phyloP scores from a whole-genome alignment of 257 asterid species.

The Nicotiana noctiflora region DNA sequence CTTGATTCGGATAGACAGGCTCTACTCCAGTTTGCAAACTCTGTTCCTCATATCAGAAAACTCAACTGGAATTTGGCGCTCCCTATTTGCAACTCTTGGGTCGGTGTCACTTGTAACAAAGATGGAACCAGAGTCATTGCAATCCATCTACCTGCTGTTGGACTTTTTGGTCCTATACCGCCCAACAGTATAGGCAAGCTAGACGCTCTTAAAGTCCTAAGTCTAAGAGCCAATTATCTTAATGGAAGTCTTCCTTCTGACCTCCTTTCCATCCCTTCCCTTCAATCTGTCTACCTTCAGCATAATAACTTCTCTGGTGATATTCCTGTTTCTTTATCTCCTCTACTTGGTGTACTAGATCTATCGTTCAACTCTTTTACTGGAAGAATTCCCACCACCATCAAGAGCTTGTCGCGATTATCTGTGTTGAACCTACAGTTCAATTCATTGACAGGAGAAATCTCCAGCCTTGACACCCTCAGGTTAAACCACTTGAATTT shows the following conservation, averaged over 20 bases:
- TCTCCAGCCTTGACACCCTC: slow-evolving; percentile 51
- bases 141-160: slow-evolving; percentile 75
- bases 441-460: slow-evolving; percentile 47
- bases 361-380: slow-evolving; percentile 62
- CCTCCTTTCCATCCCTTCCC: slow-evolving; percentile 54
- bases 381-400: slow-evolving; percentile 49
- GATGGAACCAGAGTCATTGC: slow-evolving; percentile 52
- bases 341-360: slow-evolving; percentile 49
- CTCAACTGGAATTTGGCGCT: slow-evolving; percentile 54
- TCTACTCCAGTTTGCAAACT: slow-evolving; percentile 50
- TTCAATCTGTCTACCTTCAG: slow-evolving; percentile 58
- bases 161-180: slow-evolving; percentile 71
- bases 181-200: slow-evolving; percentile 49
- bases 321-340: slow-evolving; percentile 42
- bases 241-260: slow-evolving; percentile 65
- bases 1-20: slow-evolving; percentile 59
- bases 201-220: slow-evolving; percentile 56
- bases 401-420: slow-evolving; percentile 37
- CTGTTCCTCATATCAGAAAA: slow-evolving; percentile 60
- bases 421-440: slow-evolving; percentile 52
- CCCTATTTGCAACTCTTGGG: slow-evolving; percentile 66
- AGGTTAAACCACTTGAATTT: slow-evolving; percentile 48
- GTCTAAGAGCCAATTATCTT: slow-evolving; percentile 65
- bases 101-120: slow-evolving; percentile 57
- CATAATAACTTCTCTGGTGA: slow-evolving; percentile 72